Conservation (phyloP, 352 stramenopile species). For the Aphanomyces invadans region DNA sequence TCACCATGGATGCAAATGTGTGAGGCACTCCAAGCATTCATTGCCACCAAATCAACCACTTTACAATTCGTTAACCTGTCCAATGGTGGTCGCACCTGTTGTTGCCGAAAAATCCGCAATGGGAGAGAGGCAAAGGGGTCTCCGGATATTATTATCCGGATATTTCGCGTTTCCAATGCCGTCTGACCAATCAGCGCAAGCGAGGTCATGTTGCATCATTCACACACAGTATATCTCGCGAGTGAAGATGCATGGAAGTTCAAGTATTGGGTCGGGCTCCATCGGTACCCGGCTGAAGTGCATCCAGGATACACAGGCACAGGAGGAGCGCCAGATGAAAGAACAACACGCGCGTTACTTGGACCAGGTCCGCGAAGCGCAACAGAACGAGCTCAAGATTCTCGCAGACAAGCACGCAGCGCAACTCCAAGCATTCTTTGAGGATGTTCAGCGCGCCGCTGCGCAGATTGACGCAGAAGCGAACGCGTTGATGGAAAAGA, state of each 20-base stretch:
- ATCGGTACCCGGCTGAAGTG: background rate
- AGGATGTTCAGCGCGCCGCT: background rate
- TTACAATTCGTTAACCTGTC: no score
- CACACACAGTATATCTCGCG: background rate
- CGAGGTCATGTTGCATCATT: background rate
- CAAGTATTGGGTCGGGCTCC: background rate
- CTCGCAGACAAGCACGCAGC: background rate
- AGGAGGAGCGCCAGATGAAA: background rate
- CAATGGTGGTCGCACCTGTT: no score
- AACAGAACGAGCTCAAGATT: background rate
- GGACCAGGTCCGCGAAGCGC: background rate
- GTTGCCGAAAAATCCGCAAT: background rate
- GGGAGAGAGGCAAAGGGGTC: background rate
- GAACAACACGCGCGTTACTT: background rate
- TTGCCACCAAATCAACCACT: no score
- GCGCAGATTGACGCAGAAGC: background rate
- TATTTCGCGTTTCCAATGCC: background rate
- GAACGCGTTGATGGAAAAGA: background rate
- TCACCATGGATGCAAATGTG: no score
- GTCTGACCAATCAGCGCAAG: background rate
- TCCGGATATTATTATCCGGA: slow-evolving; percentile 11
- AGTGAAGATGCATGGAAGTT: slow-evolving; percentile 6
- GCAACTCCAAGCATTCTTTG: slow-evolving; percentile 9
- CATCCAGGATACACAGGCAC: background rate
- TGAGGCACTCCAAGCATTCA: no score